Percentiles rank a stretch among this genome's conserved stretches.
Evolutionary conservation across 495 filamentous ascomycete species (phyloP).

Genomic region (Podospora pseudopauciseta): DNA sequence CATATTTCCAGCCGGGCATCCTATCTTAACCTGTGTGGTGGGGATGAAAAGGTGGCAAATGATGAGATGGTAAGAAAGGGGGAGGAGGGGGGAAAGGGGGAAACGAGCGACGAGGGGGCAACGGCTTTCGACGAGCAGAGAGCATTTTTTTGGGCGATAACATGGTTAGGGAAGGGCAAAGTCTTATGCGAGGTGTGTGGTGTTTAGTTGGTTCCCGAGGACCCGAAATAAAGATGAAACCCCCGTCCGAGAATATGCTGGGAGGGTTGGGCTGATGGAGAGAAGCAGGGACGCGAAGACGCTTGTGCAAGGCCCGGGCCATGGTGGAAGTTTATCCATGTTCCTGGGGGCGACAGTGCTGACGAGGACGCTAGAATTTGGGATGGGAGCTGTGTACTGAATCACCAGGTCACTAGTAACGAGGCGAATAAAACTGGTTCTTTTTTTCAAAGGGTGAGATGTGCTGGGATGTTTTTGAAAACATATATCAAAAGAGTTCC

Average conservation of each 20-base stretch:
- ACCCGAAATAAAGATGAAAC: not conserved
- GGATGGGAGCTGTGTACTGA: not conserved
- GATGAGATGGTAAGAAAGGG: not conserved
- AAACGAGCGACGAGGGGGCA: not conserved
- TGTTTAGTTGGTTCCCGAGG: not conserved
- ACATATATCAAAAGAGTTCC: too few species aligned
- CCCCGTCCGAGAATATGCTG: not conserved
- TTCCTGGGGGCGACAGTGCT: not conserved
- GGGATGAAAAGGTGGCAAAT: too few species aligned
- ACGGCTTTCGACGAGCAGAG: not conserved
- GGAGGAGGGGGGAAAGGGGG: too few species aligned
- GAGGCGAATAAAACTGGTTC: too few species aligned
- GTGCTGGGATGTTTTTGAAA: too few species aligned
- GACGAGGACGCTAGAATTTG: not conserved
- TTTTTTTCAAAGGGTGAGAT: too few species aligned
- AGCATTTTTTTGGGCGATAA: not conserved
- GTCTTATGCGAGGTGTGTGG: not conserved
- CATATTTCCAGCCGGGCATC: conserved; percentile 32
- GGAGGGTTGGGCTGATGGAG: not conserved
- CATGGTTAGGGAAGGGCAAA: not conserved
- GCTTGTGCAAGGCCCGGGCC: not conserved
- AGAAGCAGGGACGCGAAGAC: not conserved
- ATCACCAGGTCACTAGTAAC: too few species aligned
- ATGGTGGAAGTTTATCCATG: not conserved
- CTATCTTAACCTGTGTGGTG: not conserved